These are phyloP conservation scores for Akanthomyces muscarius DNA, from an alignment of 2,329 filamentous ascomycete genomes.

Conservation along the genomic window DNA sequence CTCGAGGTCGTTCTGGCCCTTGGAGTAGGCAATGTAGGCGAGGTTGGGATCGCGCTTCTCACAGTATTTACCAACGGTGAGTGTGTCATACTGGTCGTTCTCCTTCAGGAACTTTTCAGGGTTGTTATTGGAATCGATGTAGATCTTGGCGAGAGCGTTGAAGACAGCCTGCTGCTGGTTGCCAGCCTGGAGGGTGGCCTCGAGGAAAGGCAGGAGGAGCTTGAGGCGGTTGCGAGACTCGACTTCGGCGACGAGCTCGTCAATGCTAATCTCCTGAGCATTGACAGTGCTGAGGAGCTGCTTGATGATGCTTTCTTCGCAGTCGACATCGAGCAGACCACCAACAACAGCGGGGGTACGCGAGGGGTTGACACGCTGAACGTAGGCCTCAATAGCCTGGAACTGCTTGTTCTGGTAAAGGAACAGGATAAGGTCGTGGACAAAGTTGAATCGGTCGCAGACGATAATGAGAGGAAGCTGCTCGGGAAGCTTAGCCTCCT, in stretches of 20 bases:
- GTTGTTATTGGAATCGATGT: constrained; percentile 98
- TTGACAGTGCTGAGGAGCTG: constrained; percentile 81
- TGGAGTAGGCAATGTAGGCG: constrained; percentile 89
- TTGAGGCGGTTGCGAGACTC: constrained; percentile 94
- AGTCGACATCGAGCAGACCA: constrained; percentile 92
- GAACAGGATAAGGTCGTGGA: constrained; percentile 93
- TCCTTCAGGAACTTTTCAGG: constrained; percentile 96
- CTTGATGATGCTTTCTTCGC: constrained; percentile 95
- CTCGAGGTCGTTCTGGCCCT: constrained; percentile 96
- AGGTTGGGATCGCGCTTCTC: constrained; percentile 97
- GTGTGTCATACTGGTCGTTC: constrained; percentile 92
- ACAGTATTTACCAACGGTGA: constrained; percentile 94
- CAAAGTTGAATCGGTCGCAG: constrained; percentile 98
- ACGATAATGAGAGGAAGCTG: constrained; percentile 96
- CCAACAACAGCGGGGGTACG: constrained; percentile 90
- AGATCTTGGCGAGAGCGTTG: constrained; percentile 98
- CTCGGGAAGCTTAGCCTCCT: constrained; percentile 88
- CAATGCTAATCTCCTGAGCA: constrained; percentile 81
- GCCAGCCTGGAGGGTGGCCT: constrained; percentile 80
- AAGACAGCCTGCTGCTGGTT: constrained; percentile 96
- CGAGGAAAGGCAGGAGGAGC: constrained; percentile 91
- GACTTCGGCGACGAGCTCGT: constrained; percentile 91
- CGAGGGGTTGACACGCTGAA: constrained; percentile 91
- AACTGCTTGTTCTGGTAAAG: constrained; percentile 99
- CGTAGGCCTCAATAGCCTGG: constrained; percentile 97